Percentiles rank a stretch among this genome's conserved stretches.
Conservation (phyloP, 176 grass and related monocot genomes). For the Oryza australiensis region DNA sequence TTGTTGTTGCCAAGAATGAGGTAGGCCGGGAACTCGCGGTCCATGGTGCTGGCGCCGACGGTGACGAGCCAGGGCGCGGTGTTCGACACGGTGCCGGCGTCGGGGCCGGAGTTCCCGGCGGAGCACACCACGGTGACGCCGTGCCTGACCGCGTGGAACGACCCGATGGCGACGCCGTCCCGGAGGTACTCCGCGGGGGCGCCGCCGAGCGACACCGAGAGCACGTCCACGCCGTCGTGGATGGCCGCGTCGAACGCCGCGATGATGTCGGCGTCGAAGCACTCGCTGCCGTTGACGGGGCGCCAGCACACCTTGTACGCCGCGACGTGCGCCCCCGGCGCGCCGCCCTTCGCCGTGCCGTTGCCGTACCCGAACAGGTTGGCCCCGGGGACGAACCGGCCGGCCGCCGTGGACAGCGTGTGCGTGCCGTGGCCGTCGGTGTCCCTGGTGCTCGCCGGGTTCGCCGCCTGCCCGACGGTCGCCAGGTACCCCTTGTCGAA, state of each 20-base stretch:
- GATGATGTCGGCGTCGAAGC: constrained; percentile 87
- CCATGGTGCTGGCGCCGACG: constrained; percentile 76
- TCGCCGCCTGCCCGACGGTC: constrained; percentile 16
- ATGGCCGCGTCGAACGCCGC: constrained; percentile 86
- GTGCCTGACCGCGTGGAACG: constrained; percentile 75
- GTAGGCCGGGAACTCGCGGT: constrained; percentile 77
- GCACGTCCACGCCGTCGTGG: constrained; percentile 78
- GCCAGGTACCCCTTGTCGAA: constrained; percentile 85
- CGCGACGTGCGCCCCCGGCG: constrained; percentile 56
- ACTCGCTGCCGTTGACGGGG: constrained; percentile 81
- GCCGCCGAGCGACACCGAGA: constrained; percentile 85
- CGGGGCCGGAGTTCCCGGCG: constrained; percentile 72
- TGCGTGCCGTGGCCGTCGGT: constrained; percentile 88
- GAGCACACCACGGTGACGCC: constrained; percentile 76
- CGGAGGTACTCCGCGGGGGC: constrained; percentile 51
- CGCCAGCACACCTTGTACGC: constrained; percentile 98
- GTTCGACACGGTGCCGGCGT: constrained; percentile 63
- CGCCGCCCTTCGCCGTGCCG: constrained; percentile 84
- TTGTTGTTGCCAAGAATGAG: constrained; percentile 53
- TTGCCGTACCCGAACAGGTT: constrained; percentile 81
- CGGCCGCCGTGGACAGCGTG: constrained; percentile 89
- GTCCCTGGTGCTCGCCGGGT: constrained; percentile 51
- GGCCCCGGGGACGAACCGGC: constrained; percentile 50
- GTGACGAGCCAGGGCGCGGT: constrained; percentile 88
- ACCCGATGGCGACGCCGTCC: constrained; percentile 81